These are phyloP conservation scores for Cyberlindnera subsufficiens DNA, from an alignment of 805 yeast species.

Conservation along the genomic window DNA sequence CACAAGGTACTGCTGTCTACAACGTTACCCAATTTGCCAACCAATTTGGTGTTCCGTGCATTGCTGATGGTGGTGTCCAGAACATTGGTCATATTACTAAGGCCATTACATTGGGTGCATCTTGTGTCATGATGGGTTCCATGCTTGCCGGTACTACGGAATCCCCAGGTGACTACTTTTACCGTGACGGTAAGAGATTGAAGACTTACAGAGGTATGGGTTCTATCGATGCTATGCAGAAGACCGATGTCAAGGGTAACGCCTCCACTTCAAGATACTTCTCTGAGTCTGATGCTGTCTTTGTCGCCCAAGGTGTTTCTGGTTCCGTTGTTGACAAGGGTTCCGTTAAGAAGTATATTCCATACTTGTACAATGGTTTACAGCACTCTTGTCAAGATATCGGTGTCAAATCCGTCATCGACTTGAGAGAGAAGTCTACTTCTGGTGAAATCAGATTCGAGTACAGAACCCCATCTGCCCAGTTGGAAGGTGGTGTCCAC, in stretches of 20 bases:
- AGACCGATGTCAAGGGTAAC: constrained; percentile 80
- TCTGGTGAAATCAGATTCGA: constrained; percentile 83
- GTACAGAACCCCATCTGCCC: constrained; percentile 97
- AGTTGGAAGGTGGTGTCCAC: constrained; percentile 97
- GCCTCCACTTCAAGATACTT: constrained; percentile 98
- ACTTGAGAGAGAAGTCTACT: constrained; percentile 58
- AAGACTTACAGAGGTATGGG: constrained; percentile 99
- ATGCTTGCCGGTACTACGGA: constrained; percentile 97
- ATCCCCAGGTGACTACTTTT: constrained; percentile 97
- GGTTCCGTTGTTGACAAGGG: constrained; percentile 98
- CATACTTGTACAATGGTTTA: constrained; percentile 90
- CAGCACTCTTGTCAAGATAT: constrained; percentile 99
- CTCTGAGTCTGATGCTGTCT: constrained; percentile 90
- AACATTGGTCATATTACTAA: constrained; percentile 98
- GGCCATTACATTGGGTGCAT: constrained; percentile 95
- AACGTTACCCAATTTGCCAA: constrained; percentile 90
- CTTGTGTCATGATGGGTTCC: constrained; percentile 99
- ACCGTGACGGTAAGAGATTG: constrained; percentile 96
- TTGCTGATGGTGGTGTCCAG: constrained; percentile 99
- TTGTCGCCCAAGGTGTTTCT: constrained; percentile 98
- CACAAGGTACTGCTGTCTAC: constrained; percentile 98
- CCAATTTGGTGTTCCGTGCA: constrained; percentile 95
- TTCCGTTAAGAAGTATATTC: constrained; percentile 86
- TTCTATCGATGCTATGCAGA: constrained; percentile 97
- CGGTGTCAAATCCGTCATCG: constrained; percentile 67